phyloP scores from a whole-genome alignment of 257 asterid genomes.

The Gardenia jasminoides region DNA sequence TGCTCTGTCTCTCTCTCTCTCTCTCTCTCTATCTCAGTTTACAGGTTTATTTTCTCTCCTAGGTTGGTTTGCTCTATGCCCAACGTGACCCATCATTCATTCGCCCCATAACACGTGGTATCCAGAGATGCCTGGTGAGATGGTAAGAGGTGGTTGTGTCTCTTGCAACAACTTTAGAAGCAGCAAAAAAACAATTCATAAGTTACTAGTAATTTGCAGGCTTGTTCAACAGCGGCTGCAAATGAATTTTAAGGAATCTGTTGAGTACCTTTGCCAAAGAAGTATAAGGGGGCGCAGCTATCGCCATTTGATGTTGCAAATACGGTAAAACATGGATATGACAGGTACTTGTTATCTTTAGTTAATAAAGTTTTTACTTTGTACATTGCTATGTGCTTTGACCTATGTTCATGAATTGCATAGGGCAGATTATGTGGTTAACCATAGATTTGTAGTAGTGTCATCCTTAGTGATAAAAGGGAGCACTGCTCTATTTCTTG shows the following conservation, averaged over 20 bases:
- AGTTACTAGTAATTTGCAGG: slow-evolving; percentile 46
- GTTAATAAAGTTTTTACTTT: neutral
- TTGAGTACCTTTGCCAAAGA: slow-evolving; percentile 70
- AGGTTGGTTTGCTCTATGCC: slow-evolving; percentile 88
- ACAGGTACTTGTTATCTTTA: slow-evolving; percentile 21
- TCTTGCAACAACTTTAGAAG: slow-evolving; percentile 22
- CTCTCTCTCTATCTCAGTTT: neutral
- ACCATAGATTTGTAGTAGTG: neutral
- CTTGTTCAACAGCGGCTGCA: slow-evolving; percentile 74
- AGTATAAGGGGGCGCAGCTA: slow-evolving; percentile 82
- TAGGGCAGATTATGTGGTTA: neutral
- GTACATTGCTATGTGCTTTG: neutral
- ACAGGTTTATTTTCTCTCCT: neutral
- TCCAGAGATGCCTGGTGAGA: slow-evolving; percentile 92
- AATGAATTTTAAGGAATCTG: slow-evolving; percentile 41
- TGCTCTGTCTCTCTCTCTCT: slow-evolving; percentile 33
- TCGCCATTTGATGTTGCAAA: slow-evolving; percentile 76
- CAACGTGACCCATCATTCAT: slow-evolving; percentile 85
- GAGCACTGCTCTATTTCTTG: neutral
- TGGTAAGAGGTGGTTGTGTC: slow-evolving; percentile 51
- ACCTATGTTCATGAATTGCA: neutral
- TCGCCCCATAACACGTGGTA: slow-evolving; percentile 88
- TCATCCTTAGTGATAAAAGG: neutral
- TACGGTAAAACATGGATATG: slow-evolving; percentile 45
- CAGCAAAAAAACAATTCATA: slow-evolving; percentile 22